These are phyloP conservation scores for Solanum pennellii DNA, from an alignment of 257 asterid genomes.

Conservation along the genomic window DNA sequence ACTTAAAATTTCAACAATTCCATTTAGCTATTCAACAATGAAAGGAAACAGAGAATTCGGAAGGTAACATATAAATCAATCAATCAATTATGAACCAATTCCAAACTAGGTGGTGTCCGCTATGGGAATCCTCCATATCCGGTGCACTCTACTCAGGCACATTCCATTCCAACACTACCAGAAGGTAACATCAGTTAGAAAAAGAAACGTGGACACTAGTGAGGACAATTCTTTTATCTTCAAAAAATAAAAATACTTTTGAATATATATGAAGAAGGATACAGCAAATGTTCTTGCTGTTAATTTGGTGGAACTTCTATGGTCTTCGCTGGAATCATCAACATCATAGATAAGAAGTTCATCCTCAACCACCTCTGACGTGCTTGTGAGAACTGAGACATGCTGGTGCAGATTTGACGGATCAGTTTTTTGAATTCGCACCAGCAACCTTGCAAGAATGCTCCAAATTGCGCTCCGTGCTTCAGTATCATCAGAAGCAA, in stretches of 20 bases:
- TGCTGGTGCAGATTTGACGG: conserved; percentile 28
- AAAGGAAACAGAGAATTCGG: conserved; percentile 23
- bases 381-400: conserved; percentile 46
- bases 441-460: conserved; percentile 46
- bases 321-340: conserved; percentile 20
- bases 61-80: not conserved
- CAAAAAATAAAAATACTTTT: not conserved
- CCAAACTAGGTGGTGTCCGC: not conserved
- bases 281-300: conserved; percentile 38
- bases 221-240: not conserved
- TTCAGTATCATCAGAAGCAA: conserved; percentile 54
- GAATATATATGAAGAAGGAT: conserved; percentile 34
- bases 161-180: not conserved
- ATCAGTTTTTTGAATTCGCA: conserved; percentile 26
- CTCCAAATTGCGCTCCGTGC: conserved; percentile 82
- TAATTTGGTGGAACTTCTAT: conserved; percentile 5
- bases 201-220: not conserved
- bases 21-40: conserved; percentile 39
- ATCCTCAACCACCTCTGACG: conserved; percentile 53
- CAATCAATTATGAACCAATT: not conserved
- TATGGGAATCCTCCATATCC: not conserved
- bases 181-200: not conserved
- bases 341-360: conserved; percentile 38
- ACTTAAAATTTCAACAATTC: conserved; percentile 35
- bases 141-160: not conserved